Evolutionary conservation across 495 filamentous ascomycete genomes (phyloP), one percentile per base, ranked within the genome.

Genomic region (Darksidea phi): DNA sequence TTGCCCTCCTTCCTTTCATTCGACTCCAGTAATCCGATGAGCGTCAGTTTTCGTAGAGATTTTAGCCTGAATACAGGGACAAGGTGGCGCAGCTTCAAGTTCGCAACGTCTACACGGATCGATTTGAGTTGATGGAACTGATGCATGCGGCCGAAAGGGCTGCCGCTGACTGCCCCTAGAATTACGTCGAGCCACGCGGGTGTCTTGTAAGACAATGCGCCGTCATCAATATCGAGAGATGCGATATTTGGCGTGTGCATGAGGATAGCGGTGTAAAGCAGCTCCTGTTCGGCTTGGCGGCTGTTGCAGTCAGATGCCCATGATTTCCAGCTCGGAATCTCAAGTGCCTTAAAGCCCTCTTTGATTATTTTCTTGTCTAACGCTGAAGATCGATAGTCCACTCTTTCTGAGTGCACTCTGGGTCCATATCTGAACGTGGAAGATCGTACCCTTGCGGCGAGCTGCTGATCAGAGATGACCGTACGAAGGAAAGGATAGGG

Each of bases 401-500:
- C 13, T 15, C 48, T 21, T 11, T 42, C 18, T n/a, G 18, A 1
- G 36, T 42, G 32, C 2, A 43, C 47, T 2, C 12, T n/a, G 15
- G 17, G 45, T 12, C 47, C 32, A 42, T 60, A 60, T 7, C 15
- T 45, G 32, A 60, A 51, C 1, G 11, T 6, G 6, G 52, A 1
- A 13, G 47, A 53, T 34, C 45, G 26, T 1, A 60, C 48, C 1
- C 10, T 42, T 5, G 28, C 18, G 23, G 47, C 11, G 11, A 36
- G n/a, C 1, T 36, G 2, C 11, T 21, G 48, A 26, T 60, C 45
- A 2, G n/a, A 43, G 3, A 43, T 24, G 4, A 51, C 15, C 7
- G 57, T 60, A 12, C 57, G 57, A n/a, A 60, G 47, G 32, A 60
- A 60, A 17, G 45, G 57, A 43, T 52, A 60, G 1, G 57, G 57